Conservation (phyloP, 2,329 filamentous ascomycete species). For the Trichoderma afroharzianum region DNA sequence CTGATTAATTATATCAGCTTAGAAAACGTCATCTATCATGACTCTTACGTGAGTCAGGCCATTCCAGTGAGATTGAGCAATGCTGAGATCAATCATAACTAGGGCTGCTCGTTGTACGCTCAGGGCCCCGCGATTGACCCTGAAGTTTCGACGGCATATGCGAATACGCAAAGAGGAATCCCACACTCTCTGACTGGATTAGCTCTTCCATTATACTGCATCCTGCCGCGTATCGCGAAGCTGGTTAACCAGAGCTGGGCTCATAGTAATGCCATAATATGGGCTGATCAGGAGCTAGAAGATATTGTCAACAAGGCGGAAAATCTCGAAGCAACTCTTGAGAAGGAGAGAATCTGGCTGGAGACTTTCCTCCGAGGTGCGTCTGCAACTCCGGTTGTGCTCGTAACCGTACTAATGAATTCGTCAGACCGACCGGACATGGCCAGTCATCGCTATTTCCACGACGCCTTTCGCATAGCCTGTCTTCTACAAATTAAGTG, state of each 20-base stretch:
- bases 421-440: not conserved
- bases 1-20: not conserved
- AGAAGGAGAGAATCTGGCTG: not conserved
- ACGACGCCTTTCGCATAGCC: not conserved
- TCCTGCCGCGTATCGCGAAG: not conserved
- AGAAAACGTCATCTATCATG: not conserved
- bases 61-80: not conserved
- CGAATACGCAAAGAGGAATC: not conserved
- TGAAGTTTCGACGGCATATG: not conserved
- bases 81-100: not conserved
- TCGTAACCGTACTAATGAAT: not conserved
- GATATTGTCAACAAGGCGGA: not conserved
- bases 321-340: not conserved
- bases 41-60: not conserved
- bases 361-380: not conserved
- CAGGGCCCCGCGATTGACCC: not conserved
- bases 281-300: not conserved
- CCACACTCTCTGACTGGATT: not conserved
- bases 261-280: not conserved
- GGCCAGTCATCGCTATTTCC: not conserved
- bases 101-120: not conserved
- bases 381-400: not conserved
- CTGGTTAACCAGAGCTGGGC: not conserved
- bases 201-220: not conserved
- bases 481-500: not conserved